phyloP scores from a whole-genome alignment of 2,329 filamentous ascomycete species.

The Myrmaecium sp. region DNA sequence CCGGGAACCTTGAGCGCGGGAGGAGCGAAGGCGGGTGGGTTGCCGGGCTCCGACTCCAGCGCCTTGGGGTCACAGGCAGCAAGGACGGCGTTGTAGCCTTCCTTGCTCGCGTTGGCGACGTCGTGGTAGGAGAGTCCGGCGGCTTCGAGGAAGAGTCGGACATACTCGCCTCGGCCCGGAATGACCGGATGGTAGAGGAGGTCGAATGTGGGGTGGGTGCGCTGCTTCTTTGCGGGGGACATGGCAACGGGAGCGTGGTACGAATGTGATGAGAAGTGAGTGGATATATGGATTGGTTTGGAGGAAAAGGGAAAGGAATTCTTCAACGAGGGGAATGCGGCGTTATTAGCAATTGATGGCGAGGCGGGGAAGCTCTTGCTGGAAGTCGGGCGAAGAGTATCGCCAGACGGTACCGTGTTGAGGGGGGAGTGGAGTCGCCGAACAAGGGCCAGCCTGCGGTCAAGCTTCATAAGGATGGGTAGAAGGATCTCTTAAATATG shows the following conservation, averaged over 20 bases:
- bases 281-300: background rate
- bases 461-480: too few relatives aligned
- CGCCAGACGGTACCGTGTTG: too few relatives aligned
- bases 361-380: too few relatives aligned
- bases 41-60: conserved; percentile 33
- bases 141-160: conserved; percentile 59
- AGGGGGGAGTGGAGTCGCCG: too few relatives aligned
- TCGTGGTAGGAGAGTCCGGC: conserved; percentile 48
- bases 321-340: background rate
- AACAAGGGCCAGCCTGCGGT: too few relatives aligned
- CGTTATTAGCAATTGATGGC: too few relatives aligned
- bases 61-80: conserved; percentile 27
- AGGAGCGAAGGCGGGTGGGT: conserved; percentile 49
- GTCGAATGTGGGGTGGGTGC: conserved; percentile 34
- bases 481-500: too few relatives aligned
- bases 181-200: conserved; percentile 56
- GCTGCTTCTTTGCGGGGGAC: conserved; percentile 9
- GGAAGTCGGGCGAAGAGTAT: background rate
- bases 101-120: conserved; percentile 31
- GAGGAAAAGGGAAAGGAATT: background rate
- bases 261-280: background rate
- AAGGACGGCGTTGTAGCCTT: conserved; percentile 36
- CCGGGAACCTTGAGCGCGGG: conserved; percentile 41
- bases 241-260: background rate
- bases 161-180: conserved; percentile 58